These are phyloP conservation scores for Sugiyamaella sp. DNA, from an alignment of 1,139 yeast genomes.

Conservation along the genomic window DNA sequence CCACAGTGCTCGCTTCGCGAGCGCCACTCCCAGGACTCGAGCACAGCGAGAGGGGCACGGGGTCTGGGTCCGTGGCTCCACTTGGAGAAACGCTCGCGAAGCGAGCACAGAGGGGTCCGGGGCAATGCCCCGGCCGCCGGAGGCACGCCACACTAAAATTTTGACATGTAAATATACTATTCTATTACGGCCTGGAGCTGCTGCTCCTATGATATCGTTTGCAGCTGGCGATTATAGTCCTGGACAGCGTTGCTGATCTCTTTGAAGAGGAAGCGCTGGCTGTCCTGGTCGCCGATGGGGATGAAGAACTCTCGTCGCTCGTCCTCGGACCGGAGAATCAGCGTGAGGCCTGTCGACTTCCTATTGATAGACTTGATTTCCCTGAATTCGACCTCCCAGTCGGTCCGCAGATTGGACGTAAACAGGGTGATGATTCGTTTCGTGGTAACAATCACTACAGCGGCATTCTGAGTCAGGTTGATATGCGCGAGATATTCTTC, in stretches of 20 bases:
- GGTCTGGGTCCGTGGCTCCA: too few relatives aligned
- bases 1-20: too few relatives aligned
- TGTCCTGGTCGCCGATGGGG: constrained; percentile 71
- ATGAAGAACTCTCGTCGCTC: constrained; percentile 62
- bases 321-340: constrained; percentile 43
- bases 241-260: constrained; percentile 80
- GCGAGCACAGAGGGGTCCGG: too few relatives aligned
- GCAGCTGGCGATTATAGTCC: constrained; percentile 58
- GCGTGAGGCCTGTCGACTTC: constrained; percentile 77
- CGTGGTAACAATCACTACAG: constrained; percentile 76
- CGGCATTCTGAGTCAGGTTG: constrained; percentile 71
- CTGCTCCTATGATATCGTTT: constrained; percentile 33
- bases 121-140: too few relatives aligned
- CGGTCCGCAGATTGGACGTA: constrained; percentile 59
- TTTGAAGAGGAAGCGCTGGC: constrained; percentile 67
- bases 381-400: constrained; percentile 68
- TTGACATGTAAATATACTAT: too few relatives aligned
- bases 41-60: too few relatives aligned
- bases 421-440: constrained; percentile 69
- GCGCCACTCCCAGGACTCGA: too few relatives aligned
- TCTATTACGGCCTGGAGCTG: too few relatives aligned
- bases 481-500: constrained; percentile 87
- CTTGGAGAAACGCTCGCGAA: too few relatives aligned
- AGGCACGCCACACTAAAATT: too few relatives aligned
- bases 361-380: constrained; percentile 68